Conservation (phyloP, 163 green algal genomes). For the Scenedesmus sp. region DNA sequence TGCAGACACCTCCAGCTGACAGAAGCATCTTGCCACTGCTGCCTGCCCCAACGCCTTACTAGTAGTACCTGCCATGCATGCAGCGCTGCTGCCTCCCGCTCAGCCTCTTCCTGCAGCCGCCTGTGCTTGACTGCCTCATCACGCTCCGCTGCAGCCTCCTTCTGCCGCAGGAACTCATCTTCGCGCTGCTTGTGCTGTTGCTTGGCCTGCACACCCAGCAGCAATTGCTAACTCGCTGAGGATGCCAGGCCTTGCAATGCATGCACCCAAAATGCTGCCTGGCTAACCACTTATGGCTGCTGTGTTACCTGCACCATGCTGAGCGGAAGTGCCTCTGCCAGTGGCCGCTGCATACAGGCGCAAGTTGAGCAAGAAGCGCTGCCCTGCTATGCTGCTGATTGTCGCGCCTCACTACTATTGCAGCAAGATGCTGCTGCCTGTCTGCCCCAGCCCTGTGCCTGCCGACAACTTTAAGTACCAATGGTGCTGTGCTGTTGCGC, state of each 20-base stretch:
- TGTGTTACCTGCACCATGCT: not conserved
- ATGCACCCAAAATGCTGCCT: no score
- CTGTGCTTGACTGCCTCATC: slow-evolving; percentile 2
- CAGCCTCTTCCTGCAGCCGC: slow-evolving; percentile 23
- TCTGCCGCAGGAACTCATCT: not conserved
- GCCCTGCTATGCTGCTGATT: no score
- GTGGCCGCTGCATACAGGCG: no score
- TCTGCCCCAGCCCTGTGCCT: not conserved
- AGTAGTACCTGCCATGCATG: not conserved
- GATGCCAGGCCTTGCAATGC: no score
- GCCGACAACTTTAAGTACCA: no score
- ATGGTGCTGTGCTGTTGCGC: not conserved
- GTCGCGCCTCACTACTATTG: no score
- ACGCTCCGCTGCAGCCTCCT: slow-evolving; percentile 17
- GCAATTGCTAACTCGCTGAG: not conserved
- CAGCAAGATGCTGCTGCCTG: not conserved
- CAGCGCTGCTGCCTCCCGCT: not conserved
- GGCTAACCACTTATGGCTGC: no score
- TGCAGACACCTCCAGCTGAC: not conserved
- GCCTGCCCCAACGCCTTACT: no score
- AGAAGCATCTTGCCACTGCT: no score
- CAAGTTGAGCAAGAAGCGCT: no score
- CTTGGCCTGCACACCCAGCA: not conserved
- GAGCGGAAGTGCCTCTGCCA: no score
- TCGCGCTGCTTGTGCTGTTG: slow-evolving; percentile 43